Percentiles rank a stretch among this genome's conserved stretches.
Evolutionary conservation across 768 basidiomycete species (phyloP).

Genomic region (Lanmaoa pseudosensibilis): DNA sequence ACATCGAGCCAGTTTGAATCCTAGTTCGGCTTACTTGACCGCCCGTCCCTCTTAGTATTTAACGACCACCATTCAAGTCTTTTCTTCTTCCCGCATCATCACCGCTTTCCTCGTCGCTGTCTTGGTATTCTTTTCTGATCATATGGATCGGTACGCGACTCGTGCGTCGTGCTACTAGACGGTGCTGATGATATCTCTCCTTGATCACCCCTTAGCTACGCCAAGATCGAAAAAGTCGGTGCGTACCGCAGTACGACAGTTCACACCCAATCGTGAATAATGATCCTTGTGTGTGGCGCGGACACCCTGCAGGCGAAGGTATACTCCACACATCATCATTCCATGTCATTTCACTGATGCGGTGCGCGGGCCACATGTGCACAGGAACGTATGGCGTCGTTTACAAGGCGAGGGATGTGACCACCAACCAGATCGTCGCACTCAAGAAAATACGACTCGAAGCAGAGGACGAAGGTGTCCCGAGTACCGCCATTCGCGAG

Average conservation of each 20-base stretch:
- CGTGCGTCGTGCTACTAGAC: conserved; percentile 4
- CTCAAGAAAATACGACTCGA: conserved; percentile 98
- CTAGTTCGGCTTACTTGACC: conserved; percentile 19
- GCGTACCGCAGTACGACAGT: conserved; percentile 40
- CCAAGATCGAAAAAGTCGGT: conserved; percentile 99
- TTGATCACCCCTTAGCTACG: conserved; percentile 62
- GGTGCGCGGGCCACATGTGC: conserved; percentile 1
- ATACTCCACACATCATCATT: background rate
- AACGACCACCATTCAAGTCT: conserved; percentile 13
- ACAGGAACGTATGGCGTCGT: conserved; percentile 98
- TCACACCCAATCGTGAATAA: conserved; percentile 7
- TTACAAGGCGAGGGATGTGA: conserved; percentile 90
- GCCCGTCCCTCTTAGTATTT: conserved; percentile 13
- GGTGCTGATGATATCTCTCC: conserved; percentile 23
- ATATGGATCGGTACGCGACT: conserved; percentile 36
- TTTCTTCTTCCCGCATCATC: conserved; percentile 8
- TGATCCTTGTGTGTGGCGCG: conserved; percentile 21
- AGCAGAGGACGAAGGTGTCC: conserved; percentile 98
- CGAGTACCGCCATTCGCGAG: conserved; percentile 96
- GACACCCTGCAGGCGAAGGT: conserved; percentile 44
- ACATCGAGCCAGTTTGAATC: conserved; percentile 4
- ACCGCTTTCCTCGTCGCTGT: background rate
- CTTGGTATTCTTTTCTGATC: conserved; percentile 1
- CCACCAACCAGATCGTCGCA: conserved; percentile 82
- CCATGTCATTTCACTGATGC: conserved; percentile 2